These are phyloP conservation scores for Aspergillus puulaauensis DNA, from an alignment of 2,329 filamentous ascomycete species.

Conservation along the genomic window DNA sequence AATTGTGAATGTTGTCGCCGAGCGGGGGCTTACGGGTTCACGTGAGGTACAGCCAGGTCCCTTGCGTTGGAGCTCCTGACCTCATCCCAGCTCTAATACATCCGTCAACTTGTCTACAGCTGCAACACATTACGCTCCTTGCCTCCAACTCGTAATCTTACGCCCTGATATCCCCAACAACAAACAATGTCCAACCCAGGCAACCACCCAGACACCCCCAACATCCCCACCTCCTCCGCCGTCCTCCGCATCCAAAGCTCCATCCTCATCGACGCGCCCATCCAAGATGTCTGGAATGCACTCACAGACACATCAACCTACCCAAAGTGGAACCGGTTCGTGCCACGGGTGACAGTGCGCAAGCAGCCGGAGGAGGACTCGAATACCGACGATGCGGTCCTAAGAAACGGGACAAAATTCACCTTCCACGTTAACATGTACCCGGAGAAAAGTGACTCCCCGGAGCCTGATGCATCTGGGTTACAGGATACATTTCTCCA, in stretches of 20 bases:
- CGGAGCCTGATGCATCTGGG: constrained; percentile 24
- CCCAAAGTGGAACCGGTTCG: constrained; percentile 50
- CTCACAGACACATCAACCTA: constrained; percentile 48
- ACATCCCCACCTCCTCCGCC: constrained; percentile 31
- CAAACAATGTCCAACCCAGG: not conserved
- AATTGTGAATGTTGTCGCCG: too few relatives aligned
- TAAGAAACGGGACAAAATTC: constrained; percentile 44
- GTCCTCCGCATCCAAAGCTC: constrained; percentile 34
- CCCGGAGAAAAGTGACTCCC: constrained; percentile 23
- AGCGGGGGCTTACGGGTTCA: not conserved
- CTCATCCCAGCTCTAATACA: not conserved
- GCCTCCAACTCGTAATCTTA: not conserved
- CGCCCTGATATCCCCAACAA: not conserved
- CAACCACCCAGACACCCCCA: constrained; percentile 24
- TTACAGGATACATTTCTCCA: constrained; percentile 17
- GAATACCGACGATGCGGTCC: constrained; percentile 7
- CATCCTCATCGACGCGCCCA: constrained; percentile 41
- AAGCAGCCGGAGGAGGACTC: constrained; percentile 32
- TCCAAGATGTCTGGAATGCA: constrained; percentile 44
- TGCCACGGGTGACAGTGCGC: constrained; percentile 46
- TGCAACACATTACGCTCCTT: not conserved
- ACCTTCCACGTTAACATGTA: constrained; percentile 47
- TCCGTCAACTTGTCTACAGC: not conserved
- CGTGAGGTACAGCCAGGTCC: not conserved
- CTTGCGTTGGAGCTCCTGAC: not conserved